phyloP scores from a whole-genome alignment of 2,329 filamentous ascomycete species.

The Diaporthe sp. region DNA sequence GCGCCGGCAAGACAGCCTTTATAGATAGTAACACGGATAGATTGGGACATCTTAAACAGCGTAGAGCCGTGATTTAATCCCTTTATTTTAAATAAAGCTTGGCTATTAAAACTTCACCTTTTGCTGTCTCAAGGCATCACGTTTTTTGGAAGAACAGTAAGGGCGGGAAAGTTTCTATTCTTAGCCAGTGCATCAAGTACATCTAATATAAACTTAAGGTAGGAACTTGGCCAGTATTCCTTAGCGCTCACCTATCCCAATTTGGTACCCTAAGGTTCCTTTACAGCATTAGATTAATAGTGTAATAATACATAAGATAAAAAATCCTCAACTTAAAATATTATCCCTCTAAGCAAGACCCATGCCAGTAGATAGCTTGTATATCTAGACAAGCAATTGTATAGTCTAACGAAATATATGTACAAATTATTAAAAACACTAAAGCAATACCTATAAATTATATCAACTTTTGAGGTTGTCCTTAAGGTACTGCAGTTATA shows the following conservation, averaged over 20 bases:
- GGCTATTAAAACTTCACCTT: background rate
- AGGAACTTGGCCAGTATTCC: background rate
- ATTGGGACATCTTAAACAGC: background rate
- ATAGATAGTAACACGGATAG: constrained; percentile 34
- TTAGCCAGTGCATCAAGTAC: background rate
- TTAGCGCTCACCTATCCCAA: background rate
- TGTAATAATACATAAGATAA: background rate
- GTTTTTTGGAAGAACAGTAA: background rate
- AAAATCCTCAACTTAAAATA: background rate
- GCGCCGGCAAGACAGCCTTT: constrained; percentile 37
- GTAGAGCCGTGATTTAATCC: background rate
- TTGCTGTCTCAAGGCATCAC: background rate
- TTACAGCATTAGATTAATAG: background rate
- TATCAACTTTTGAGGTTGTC: background rate
- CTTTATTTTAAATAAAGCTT: background rate
- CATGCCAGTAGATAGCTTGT: background rate
- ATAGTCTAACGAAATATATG: no score
- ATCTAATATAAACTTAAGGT: background rate
- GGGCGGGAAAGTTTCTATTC: background rate
- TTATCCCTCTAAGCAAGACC: background rate
- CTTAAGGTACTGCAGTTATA: no score
- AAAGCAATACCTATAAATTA: background rate
- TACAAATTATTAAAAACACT: no score
- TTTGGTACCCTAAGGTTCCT: background rate
- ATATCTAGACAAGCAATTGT: background rate